Conservation (phyloP, 345 rosid species). For the Citrus medica region DNA sequence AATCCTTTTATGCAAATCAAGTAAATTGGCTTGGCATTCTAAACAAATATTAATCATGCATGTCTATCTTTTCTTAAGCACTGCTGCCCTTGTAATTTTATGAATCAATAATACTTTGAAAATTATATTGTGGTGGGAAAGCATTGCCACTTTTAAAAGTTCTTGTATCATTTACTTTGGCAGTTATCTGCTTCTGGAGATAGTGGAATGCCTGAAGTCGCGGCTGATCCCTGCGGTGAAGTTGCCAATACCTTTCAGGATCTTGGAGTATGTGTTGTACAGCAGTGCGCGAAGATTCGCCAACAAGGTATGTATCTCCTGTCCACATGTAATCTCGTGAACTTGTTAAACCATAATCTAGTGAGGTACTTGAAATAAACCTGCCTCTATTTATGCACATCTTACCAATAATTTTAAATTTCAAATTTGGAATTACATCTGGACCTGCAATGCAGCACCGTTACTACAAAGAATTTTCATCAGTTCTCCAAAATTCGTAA, state of each 20-base stretch:
- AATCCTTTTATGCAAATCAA: not conserved
- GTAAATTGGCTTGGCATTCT: not conserved
- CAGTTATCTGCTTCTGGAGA: constrained; percentile 97
- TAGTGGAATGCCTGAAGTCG: constrained; percentile 89
- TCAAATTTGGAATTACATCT: not conserved
- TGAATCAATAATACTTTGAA: not conserved
- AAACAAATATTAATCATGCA: not conserved
- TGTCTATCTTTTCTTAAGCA: not conserved
- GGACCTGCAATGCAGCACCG: not conserved
- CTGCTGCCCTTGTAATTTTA: not conserved
- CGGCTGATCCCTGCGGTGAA: constrained; percentile 84
- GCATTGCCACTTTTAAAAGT: not conserved
- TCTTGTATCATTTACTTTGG: constrained; percentile 6
- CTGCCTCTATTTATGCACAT: not conserved
- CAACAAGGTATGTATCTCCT: constrained; percentile 63
- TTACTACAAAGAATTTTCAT: not conserved
- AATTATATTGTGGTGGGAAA: constrained; percentile 7
- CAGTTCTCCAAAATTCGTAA: not conserved
- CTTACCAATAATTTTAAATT: not conserved
- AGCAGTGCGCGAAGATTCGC: constrained; percentile 96
- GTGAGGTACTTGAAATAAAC: not conserved
- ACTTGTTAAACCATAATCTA: not conserved
- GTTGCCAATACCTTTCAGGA: constrained; percentile 81
- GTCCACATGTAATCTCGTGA: not conserved
- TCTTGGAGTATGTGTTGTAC: constrained; percentile 87